Base-by-base conservation (phyloP, 2,329 filamentous ascomycete genomes). In the Fusarium decemcellulare region DNA sequence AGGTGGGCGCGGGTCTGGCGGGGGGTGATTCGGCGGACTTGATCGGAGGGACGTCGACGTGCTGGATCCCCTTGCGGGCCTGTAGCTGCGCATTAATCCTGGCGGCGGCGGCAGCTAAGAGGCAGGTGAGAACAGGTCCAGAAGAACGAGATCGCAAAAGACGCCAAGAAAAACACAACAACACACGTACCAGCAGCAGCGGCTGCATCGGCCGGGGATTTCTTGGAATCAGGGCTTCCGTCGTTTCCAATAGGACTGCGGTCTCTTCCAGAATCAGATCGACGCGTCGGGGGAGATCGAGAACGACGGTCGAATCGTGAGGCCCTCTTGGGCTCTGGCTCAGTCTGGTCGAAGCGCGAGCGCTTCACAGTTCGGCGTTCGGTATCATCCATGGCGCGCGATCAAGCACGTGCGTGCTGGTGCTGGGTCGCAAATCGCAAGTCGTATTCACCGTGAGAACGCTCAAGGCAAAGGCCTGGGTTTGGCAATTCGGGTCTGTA, bases 301-400 rank as follows among this genome's bases (percentile, higher is more conserved):
- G 96, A 98, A 74, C 96, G 92, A 74, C 95, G 90, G 82, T 98
- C 95, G 81, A 97, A 98, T 78, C 95, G 90, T 52, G 94, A 97
- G 44, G 87, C 77, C 73, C 90, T 87, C 76, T 91, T 91, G 61
- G 92, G 90, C 76, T 96, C 93, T 7, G 93, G 90, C 78, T 95
- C 93, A 48, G 91, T 96, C 81, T 97, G 93, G 79, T 98, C 95
- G 81, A 98, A 98, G 80, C 95, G 94, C 77, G 94, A 97, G 67
- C 94, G 92, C 85, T 97, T 97, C 65, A 86, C 84, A 65, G 85
- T 85, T 67, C 90, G 89, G 78, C 91, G 88, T 73, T 95, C 92
- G 68, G 91, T 87, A 75, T 96, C 93, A 72, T 92, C 90, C 94
- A 97, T 69, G 55, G 46, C 51, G 55, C 57, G 57, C 56, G 39